phyloP scores from a whole-genome alignment of 2,329 filamentous ascomycete genomes.

The Penicillium sp. region DNA sequence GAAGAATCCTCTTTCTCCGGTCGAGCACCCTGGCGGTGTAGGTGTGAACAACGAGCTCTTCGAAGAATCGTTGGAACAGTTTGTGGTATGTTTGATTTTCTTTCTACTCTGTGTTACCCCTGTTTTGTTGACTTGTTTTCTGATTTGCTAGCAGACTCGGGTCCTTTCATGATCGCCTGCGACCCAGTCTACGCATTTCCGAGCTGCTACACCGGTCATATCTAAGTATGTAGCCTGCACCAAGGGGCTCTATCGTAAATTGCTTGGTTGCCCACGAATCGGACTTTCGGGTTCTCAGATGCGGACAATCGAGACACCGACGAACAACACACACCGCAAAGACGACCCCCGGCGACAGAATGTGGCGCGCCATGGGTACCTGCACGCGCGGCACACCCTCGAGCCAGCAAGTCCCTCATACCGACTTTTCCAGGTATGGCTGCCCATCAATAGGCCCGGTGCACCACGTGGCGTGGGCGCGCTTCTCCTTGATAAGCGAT shows the following conservation, averaged over 20 bases:
- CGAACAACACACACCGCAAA: constrained; percentile 15
- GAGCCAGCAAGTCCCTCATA: constrained; percentile 7
- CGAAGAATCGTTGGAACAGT: constrained; percentile 55
- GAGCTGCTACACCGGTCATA: too few relatives aligned
- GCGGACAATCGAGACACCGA: too few relatives aligned
- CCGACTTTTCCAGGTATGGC: constrained; percentile 14
- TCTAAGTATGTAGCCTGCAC: too few relatives aligned
- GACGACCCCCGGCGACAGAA: not conserved
- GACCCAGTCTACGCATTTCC: not conserved
- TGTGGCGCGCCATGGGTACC: constrained; percentile 4
- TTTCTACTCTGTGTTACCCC: constrained; percentile 2
- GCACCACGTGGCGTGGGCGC: constrained; percentile 20
- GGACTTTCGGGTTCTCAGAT: too few relatives aligned
- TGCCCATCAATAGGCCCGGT: constrained; percentile 11
- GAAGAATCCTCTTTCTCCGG: constrained; percentile 62
- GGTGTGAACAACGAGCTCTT: constrained; percentile 65
- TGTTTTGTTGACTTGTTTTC: constrained; percentile 15
- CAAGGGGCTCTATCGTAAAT: too few relatives aligned
- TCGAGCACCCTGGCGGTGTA: constrained; percentile 59
- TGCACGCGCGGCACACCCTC: constrained; percentile 11
- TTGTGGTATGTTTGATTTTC: constrained; percentile 43
- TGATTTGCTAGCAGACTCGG: constrained; percentile 31
- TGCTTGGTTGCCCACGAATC: too few relatives aligned
- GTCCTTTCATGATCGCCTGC: constrained; percentile 29
- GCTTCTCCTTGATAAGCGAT: constrained; percentile 1